These are phyloP conservation scores for Schizophyllum amplum DNA, from an alignment of 1,284 basidiomycete genomes.

Conservation along the genomic window DNA sequence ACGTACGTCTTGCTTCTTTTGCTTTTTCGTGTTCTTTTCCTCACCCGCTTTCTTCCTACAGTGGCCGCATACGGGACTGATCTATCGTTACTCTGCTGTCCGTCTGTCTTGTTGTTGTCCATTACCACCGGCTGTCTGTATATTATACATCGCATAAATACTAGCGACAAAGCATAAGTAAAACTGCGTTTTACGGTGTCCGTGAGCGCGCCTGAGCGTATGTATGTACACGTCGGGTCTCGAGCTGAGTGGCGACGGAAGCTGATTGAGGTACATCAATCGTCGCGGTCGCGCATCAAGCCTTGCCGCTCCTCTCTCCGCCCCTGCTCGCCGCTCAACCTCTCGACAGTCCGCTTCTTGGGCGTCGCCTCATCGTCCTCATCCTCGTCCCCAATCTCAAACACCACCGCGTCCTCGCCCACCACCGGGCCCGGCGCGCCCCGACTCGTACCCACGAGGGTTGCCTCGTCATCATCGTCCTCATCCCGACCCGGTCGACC, in stretches of 20 bases:
- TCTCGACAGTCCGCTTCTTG: slow-evolving; percentile 33
- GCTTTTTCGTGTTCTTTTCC: not conserved
- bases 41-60: not conserved
- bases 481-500: slow-evolving; percentile 46
- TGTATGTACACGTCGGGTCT: not conserved
- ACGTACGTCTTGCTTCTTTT: slow-evolving; percentile 23
- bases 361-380: slow-evolving; percentile 48
- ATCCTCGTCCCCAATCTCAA: slow-evolving; percentile 89
- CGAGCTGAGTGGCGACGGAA: too few species aligned
- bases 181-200: not conserved
- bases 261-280: not conserved
- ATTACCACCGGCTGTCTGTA: slow-evolving; percentile 14
- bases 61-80: slow-evolving; percentile 68
- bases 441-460: slow-evolving; percentile 50
- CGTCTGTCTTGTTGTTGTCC: slow-evolving; percentile 15
- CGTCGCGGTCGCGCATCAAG: slow-evolving; percentile 34
- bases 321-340: slow-evolving; percentile 40
- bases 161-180: not conserved
- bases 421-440: slow-evolving; percentile 38
- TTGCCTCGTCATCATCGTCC: slow-evolving; percentile 53
- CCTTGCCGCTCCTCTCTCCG: slow-evolving; percentile 54
- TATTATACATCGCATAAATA: slow-evolving; percentile 3
- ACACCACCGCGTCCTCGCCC: slow-evolving; percentile 71
- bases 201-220: not conserved
- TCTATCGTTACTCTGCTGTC: slow-evolving; percentile 10